These are phyloP conservation scores for Fusarium pininemorale DNA, from an alignment of 2,329 filamentous ascomycete genomes.

Conservation along the genomic window DNA sequence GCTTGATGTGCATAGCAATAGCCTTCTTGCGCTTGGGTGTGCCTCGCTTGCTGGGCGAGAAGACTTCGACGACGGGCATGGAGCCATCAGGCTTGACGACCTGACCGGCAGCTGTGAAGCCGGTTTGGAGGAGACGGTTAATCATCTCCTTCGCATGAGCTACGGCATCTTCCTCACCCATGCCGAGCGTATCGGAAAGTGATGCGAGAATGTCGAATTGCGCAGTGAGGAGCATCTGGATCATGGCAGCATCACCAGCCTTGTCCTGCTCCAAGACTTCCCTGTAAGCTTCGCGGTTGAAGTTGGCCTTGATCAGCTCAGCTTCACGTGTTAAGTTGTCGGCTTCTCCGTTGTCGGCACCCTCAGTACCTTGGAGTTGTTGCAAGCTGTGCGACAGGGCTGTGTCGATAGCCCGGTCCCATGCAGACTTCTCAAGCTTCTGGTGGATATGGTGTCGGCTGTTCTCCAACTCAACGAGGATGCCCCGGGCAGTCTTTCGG, in stretches of 20 bases:
- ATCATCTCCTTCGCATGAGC: slow-evolving; percentile 81
- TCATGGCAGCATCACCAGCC: slow-evolving; percentile 76
- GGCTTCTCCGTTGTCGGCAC: slow-evolving; percentile 67
- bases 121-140: slow-evolving; percentile 78
- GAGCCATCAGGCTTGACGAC: slow-evolving; percentile 89
- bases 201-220: slow-evolving; percentile 92
- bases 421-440: slow-evolving; percentile 79
- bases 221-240: slow-evolving; percentile 86
- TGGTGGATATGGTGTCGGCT: slow-evolving; percentile 93
- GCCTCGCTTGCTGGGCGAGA: slow-evolving; percentile 75
- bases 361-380: slow-evolving; percentile 72
- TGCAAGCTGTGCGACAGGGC: slow-evolving; percentile 86
- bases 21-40: slow-evolving; percentile 80
- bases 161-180: slow-evolving; percentile 86
- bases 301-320: slow-evolving; percentile 84
- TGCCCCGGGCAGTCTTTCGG: slow-evolving; percentile 87
- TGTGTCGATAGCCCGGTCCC: slow-evolving; percentile 88
- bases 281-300: slow-evolving; percentile 79
- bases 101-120: slow-evolving; percentile 78
- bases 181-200: slow-evolving; percentile 80
- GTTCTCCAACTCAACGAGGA: slow-evolving; percentile 86
- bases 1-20: slow-evolving; percentile 52
- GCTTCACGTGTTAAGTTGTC: slow-evolving; percentile 81
- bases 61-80: slow-evolving; percentile 68
- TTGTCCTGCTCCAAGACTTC: slow-evolving; percentile 87